Evolutionary conservation across 305 asterid genomes (phyloP).

Genomic region (Rubia tinctorum): DNA sequence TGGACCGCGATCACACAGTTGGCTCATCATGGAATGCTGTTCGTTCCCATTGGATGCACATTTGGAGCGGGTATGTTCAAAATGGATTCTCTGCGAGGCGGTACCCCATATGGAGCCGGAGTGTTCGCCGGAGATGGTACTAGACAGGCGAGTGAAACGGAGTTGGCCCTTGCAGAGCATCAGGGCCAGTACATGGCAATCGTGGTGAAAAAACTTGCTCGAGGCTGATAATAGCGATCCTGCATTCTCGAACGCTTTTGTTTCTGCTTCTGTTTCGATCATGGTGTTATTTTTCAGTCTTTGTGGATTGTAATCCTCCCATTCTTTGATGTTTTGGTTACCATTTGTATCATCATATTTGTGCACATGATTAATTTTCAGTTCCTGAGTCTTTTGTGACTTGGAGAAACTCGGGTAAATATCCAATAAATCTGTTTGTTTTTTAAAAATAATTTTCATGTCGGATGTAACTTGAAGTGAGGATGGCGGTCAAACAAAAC

Average conservation of each 20-base stretch:
- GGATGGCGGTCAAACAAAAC: too few species aligned
- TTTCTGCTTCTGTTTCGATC: neutral
- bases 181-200: slow-evolving; percentile 93
- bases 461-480: neutral
- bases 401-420: neutral
- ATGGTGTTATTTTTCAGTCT: neutral
- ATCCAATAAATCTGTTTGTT: neutral
- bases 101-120: slow-evolving; percentile 88
- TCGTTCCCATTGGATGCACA: slow-evolving; percentile 73
- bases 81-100: slow-evolving; percentile 74
- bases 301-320: neutral
- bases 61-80: slow-evolving; percentile 90
- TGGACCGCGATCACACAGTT: slow-evolving; percentile 87
- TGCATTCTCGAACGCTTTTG: neutral
- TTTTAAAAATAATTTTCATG: too few species aligned
- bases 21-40: slow-evolving; percentile 90
- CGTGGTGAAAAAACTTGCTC: slow-evolving; percentile 17
- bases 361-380: slow-evolving; percentile 8
- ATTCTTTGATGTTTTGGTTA: slow-evolving; percentile 7
- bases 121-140: slow-evolving; percentile 89
- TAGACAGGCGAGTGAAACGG: slow-evolving; percentile 62
- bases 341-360: neutral
- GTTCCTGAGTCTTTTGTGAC: neutral
- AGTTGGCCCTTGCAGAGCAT: slow-evolving; percentile 82
- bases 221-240: slow-evolving; percentile 21